Conservation (phyloP, 2,329 filamentous ascomycete species). For the Pyrenophora tritici-repentis region DNA sequence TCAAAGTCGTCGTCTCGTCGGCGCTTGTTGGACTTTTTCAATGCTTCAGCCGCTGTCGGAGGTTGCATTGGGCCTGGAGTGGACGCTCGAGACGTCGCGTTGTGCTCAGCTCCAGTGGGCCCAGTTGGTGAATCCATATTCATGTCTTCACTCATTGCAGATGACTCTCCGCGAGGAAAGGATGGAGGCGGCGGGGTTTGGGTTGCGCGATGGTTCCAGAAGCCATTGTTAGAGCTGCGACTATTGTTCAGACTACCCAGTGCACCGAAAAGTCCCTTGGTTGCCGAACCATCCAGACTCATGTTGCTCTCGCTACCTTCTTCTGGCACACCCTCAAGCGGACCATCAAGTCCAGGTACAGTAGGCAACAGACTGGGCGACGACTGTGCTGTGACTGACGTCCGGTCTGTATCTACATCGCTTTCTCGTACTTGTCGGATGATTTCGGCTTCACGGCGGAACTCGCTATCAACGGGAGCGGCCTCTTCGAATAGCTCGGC, state of each 20-base stretch:
- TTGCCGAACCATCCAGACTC: constrained; percentile 50
- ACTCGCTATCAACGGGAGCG: constrained; percentile 84
- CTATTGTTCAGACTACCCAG: constrained; percentile 81
- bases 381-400: constrained; percentile 65
- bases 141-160: constrained; percentile 67
- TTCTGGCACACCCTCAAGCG: constrained; percentile 71
- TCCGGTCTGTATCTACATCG: constrained; percentile 65
- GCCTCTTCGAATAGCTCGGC: constrained; percentile 88
- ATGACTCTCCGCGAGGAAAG: constrained; percentile 61
- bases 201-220: constrained; percentile 73
- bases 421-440: constrained; percentile 93
- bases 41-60: constrained; percentile 47
- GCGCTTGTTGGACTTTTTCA: constrained; percentile 65
- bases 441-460: constrained; percentile 89
- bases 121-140: constrained; percentile 70
- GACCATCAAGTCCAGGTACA: constrained; percentile 60
- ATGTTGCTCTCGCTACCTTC: constrained; percentile 64
- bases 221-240: constrained; percentile 72
- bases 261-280: constrained; percentile 61
- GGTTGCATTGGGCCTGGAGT: constrained; percentile 47
- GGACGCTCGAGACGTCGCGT: constrained; percentile 41
- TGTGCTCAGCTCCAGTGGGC: constrained; percentile 13
- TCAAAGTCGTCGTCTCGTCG: constrained; percentile 91
- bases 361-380: constrained; percentile 69
- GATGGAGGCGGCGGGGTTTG: constrained; percentile 64